Percentiles rank a stretch among this genome's conserved stretches.
phyloP scores from a whole-genome alignment of 2,329 filamentous ascomycete species.

The Ophiostoma australiae region DNA sequence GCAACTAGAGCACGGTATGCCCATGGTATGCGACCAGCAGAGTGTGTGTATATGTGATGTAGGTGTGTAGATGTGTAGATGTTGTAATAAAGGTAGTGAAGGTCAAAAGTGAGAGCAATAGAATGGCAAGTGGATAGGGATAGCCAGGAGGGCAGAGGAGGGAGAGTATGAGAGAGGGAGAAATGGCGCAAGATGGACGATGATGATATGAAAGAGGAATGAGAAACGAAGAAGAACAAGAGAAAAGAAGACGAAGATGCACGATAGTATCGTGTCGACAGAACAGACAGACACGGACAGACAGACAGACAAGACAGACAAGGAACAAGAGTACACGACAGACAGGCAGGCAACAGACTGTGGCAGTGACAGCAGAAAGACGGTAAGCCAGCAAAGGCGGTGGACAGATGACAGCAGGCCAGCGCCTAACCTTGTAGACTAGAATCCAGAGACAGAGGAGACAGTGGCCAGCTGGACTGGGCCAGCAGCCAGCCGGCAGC shows the following conservation, averaged over 20 bases:
- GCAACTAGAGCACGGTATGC: background rate
- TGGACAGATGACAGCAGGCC: slow-evolving; percentile 12
- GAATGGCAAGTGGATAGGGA: background rate
- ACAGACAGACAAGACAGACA: background rate
- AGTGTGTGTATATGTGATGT: background rate
- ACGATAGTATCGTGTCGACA: background rate
- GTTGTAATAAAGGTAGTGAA: background rate
- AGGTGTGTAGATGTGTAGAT: background rate
- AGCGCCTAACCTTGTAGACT: too few species aligned
- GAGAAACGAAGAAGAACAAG: background rate
- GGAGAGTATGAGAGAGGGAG: background rate
- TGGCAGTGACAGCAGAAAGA: slow-evolving; percentile 17
- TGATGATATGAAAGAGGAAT: background rate
- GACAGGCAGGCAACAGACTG: background rate
- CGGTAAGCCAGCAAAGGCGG: slow-evolving; percentile 23
- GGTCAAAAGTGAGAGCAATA: background rate
- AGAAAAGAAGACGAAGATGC: background rate
- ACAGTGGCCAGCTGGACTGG: background rate
- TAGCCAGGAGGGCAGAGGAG: background rate
- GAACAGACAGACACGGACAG: background rate
- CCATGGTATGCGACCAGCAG: slow-evolving; percentile 17
- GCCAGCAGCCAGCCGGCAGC: too few species aligned
- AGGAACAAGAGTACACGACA: slow-evolving; percentile 7
- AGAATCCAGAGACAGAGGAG: background rate
- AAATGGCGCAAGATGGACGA: background rate